phyloP scores from a whole-genome alignment of 257 asterid genomes.

The Paulownia fortunei region DNA sequence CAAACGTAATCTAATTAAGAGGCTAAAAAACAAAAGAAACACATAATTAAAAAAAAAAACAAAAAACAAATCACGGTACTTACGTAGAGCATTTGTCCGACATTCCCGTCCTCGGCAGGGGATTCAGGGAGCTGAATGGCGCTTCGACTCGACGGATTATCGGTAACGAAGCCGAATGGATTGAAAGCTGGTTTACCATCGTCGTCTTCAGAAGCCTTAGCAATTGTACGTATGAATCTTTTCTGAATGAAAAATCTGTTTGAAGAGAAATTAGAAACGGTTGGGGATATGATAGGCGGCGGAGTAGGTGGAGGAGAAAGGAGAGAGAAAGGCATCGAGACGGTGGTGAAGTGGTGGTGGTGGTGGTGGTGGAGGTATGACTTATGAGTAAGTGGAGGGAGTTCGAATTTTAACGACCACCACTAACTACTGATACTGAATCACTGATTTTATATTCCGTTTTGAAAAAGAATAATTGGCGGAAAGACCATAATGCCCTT shows the following conservation, averaged over 20 bases:
- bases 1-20: not conserved
- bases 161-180: slow-evolving; percentile 96
- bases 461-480: not conserved
- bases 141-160: slow-evolving; percentile 86
- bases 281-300: slow-evolving; percentile 40
- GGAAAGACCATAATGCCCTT: slow-evolving; percentile 14
- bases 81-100: slow-evolving; percentile 95
- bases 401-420: slow-evolving; percentile 45
- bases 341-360: slow-evolving; percentile 28
- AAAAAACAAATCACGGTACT: not conserved
- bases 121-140: slow-evolving; percentile 95
- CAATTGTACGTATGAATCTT: slow-evolving; percentile 44
- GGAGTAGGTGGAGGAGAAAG: slow-evolving; percentile 47
- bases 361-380: not conserved
- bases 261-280: slow-evolving; percentile 37
- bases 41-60: not conserved
- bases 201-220: slow-evolving; percentile 71
- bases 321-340: slow-evolving; percentile 59
- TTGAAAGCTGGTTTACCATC: slow-evolving; percentile 73
- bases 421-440: slow-evolving; percentile 44
- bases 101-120: slow-evolving; percentile 98
- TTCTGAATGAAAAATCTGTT: slow-evolving; percentile 27
- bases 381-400: slow-evolving; percentile 43
- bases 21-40: not conserved
- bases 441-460: slow-evolving; percentile 15